These are phyloP conservation scores for Boletus albobrunnescens DNA, from an alignment of 1,284 basidiomycete species.

Conservation along the genomic window DNA sequence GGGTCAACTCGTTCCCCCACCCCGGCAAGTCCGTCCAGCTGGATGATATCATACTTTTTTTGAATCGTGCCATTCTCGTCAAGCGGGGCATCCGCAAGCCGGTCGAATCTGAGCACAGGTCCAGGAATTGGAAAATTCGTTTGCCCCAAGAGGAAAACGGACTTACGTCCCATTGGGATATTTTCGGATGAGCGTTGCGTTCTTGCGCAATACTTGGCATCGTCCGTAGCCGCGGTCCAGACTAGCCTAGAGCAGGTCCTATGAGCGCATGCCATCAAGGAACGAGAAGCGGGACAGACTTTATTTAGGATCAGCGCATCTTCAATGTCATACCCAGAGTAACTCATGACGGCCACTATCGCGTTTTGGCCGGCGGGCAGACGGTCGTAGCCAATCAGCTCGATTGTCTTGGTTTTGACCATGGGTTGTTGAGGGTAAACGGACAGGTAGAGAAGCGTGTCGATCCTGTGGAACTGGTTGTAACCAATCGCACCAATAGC, in stretches of 20 bases:
- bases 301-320: slow-evolving; percentile 97
- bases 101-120: slow-evolving; percentile 66
- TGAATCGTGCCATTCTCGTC: slow-evolving; percentile 77
- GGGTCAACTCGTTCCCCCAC: slow-evolving; percentile 93
- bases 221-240: slow-evolving; percentile 96
- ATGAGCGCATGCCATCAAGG: slow-evolving; percentile 9
- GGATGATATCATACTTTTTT: slow-evolving; percentile 88
- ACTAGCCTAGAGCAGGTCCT: slow-evolving; percentile 59
- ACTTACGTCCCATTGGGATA: slow-evolving; percentile 96
- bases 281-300: slow-evolving; percentile 38
- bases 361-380: slow-evolving; percentile 98
- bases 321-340: slow-evolving; percentile 99
- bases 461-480: slow-evolving; percentile 97
- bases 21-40: slow-evolving; percentile 89
- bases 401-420: slow-evolving; percentile 99
- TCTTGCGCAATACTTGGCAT: slow-evolving; percentile 97
- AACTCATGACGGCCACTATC: slow-evolving; percentile 98
- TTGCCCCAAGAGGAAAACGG: slow-evolving; percentile 7
- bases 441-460: slow-evolving; percentile 96
- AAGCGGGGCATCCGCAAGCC: slow-evolving; percentile 86
- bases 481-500: slow-evolving; percentile 99
- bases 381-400: slow-evolving; percentile 93
- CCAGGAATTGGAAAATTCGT: slow-evolving; percentile 7
- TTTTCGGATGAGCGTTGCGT: slow-evolving; percentile 89
- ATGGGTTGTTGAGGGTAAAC: slow-evolving; percentile 99